Evolutionary conservation across 495 filamentous ascomycete genomes (phyloP), one percentile per base, ranked within the genome.

Genomic region (Cenococcum geophilum): DNA sequence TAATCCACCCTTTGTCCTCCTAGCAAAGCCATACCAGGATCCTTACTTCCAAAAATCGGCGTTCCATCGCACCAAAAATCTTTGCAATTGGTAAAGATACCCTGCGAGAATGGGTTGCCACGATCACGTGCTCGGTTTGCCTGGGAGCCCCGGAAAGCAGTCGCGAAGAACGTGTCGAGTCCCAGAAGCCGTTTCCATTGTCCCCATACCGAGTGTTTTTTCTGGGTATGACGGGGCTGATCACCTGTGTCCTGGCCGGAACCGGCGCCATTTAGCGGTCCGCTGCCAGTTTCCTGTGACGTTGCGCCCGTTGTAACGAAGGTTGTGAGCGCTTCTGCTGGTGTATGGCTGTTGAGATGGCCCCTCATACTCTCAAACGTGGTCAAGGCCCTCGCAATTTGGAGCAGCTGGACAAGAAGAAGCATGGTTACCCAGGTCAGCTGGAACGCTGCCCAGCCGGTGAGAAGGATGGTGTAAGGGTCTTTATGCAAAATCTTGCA

Each of bases 391-490:
- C 91, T 83, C 0, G 90, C 86, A 43, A 98, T 83, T 69, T 97
- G 93, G 11, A 96, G 77, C 37, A 96, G 83, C 70, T 98, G 93
- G 9, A 97, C 92, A 55, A 87, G 82, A 66, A 96, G 82, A 25
- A 98, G 86, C 92, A 97, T 97, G 2, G 90, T 86, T 11, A 97
- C 87, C 93, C 93, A 98, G 43, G 86, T 85, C 47, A 95, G 79
- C 75, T 98, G 93, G 40, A 96, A 75, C 21, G 80, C 77, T 20
- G 82, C 79, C 92, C 91, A 98, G 45, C 89, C 70, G 55, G 80
- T 78, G 25, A 95, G 79, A 14, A 92, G 76, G 22, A 95, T 77
- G 27, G 89, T 93, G 72, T 92, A 92, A 1, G 89, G 79, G 70
- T 98, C 93, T 49, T 86, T 82, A 64, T 86, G 83, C 47, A 95